Evolutionary conservation across 805 yeast species (phyloP).

Genomic region (Peterozyma xylosa): DNA sequence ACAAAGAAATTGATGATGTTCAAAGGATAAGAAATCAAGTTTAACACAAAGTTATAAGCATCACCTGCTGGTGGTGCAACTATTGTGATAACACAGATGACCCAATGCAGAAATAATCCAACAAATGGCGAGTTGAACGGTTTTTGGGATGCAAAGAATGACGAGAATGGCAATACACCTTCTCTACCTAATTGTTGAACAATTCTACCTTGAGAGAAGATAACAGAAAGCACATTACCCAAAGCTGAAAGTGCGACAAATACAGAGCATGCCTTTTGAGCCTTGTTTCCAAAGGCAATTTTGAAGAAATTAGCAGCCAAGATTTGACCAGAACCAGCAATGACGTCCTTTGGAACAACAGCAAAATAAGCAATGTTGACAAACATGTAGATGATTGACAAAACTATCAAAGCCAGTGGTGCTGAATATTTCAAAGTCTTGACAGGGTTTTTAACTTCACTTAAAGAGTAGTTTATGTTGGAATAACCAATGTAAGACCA

Average conservation of each 20-base stretch:
- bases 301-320: conserved; percentile 73
- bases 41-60: conserved; percentile 75
- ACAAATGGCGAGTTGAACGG: conserved; percentile 71
- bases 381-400: conserved; percentile 64
- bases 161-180: conserved; percentile 70
- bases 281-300: conserved; percentile 61
- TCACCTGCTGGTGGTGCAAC: conserved; percentile 84
- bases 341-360: conserved; percentile 63
- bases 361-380: conserved; percentile 77
- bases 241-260: conserved; percentile 77
- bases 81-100: conserved; percentile 65
- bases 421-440: conserved; percentile 66
- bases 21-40: conserved; percentile 75
- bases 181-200: conserved; percentile 78
- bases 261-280: conserved; percentile 67
- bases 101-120: conserved; percentile 72
- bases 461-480: conserved; percentile 75
- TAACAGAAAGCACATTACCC: conserved; percentile 77
- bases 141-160: conserved; percentile 59
- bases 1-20: conserved; percentile 66
- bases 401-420: conserved; percentile 56
- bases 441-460: conserved; percentile 70
- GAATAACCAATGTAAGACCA: conserved; percentile 85
- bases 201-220: conserved; percentile 75
- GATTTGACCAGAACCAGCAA: conserved; percentile 55